phyloP scores from a whole-genome alignment of 2,329 filamentous ascomycete genomes.

The Anisogramma anomala region DNA sequence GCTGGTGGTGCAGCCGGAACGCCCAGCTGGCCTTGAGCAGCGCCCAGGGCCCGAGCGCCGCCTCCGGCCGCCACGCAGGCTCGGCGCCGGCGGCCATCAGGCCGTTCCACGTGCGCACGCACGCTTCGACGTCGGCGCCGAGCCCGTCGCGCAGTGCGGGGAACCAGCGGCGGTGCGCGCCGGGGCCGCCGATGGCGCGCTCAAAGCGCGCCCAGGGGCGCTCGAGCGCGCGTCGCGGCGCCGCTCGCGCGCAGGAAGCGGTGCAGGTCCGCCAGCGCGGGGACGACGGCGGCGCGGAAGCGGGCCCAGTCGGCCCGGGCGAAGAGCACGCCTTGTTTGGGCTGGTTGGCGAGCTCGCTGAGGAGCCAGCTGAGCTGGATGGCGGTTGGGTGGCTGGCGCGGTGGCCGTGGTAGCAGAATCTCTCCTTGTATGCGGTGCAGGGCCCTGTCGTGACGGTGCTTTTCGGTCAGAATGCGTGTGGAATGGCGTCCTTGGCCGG shows the following conservation, averaged over 20 bases:
- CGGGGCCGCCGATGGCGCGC: slow-evolving; percentile 20
- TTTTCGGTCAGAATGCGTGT: background rate
- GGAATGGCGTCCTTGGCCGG: background rate
- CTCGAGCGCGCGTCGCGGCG: slow-evolving; percentile 12
- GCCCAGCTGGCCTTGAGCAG: slow-evolving; percentile 39
- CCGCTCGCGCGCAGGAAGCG: slow-evolving; percentile 1
- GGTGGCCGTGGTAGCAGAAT: slow-evolving; percentile 47
- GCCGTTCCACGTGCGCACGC: slow-evolving; percentile 25
- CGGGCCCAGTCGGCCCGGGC: slow-evolving; percentile 28
- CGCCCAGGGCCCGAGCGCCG: slow-evolving; percentile 31
- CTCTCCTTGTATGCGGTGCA: slow-evolving; percentile 55
- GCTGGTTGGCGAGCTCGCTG: slow-evolving; percentile 44
- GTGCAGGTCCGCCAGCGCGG: slow-evolving; percentile 26
- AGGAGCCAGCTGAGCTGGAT: slow-evolving; percentile 40
- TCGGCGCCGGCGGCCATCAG: background rate
- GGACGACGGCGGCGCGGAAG: slow-evolving; percentile 22
- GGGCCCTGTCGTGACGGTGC: slow-evolving; percentile 9
- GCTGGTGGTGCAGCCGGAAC: slow-evolving; percentile 29
- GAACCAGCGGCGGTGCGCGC: slow-evolving; percentile 10
- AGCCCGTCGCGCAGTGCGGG: slow-evolving; percentile 1
- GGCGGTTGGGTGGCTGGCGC: slow-evolving; percentile 33
- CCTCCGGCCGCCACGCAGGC: slow-evolving; percentile 13
- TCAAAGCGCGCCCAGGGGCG: slow-evolving; percentile 29
- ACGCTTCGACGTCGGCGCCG: slow-evolving; percentile 22
- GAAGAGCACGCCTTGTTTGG: slow-evolving; percentile 44